Evolutionary conservation across 2,329 filamentous ascomycete genomes (phyloP).

Genomic region (Aspergillus aculeatus): DNA sequence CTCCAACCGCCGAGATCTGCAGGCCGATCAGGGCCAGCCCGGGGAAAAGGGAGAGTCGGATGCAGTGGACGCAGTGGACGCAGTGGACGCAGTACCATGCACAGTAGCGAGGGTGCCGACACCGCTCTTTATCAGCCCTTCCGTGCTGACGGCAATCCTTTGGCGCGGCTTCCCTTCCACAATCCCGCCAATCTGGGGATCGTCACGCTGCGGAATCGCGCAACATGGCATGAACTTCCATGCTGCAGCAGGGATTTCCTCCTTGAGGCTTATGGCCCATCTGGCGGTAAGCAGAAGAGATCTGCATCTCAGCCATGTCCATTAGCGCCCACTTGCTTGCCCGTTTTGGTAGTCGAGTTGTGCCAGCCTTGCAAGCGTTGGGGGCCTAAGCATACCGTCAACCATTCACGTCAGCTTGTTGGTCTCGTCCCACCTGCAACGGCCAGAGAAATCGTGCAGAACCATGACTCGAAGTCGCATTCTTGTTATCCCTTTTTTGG

Average conservation of each 20-base stretch:
- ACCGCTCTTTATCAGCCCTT: conserved; percentile 16
- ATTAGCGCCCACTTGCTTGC: neutral
- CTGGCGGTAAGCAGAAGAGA: conserved; percentile 11
- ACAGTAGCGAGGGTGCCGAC: conserved; percentile 5
- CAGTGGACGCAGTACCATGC: neutral
- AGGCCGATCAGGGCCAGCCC: neutral
- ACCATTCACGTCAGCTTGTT: neutral
- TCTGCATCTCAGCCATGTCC: conserved; percentile 11
- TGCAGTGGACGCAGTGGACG: neutral
- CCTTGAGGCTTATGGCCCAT: neutral
- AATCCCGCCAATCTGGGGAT: conserved; percentile 3
- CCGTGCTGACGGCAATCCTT: conserved; percentile 4
- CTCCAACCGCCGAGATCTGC: conserved; percentile 7
- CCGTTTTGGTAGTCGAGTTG: neutral
- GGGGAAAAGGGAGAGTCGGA: neutral
- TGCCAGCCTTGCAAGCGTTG: conserved; percentile 1
- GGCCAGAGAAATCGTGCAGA: neutral
- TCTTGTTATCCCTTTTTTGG: neutral
- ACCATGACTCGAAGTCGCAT: neutral
- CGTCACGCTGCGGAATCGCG: neutral
- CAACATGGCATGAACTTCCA: conserved; percentile 2
- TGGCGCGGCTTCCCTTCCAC: neutral
- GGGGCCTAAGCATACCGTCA: conserved; percentile 4
- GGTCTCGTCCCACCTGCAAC: neutral
- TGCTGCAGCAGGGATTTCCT: conserved; percentile 4